A percentile compares a stretch with the other conserved stretches of the same genome.
Conservation (phyloP, 2,329 filamentous ascomycete genomes). For the Xylariales sp. region DNA sequence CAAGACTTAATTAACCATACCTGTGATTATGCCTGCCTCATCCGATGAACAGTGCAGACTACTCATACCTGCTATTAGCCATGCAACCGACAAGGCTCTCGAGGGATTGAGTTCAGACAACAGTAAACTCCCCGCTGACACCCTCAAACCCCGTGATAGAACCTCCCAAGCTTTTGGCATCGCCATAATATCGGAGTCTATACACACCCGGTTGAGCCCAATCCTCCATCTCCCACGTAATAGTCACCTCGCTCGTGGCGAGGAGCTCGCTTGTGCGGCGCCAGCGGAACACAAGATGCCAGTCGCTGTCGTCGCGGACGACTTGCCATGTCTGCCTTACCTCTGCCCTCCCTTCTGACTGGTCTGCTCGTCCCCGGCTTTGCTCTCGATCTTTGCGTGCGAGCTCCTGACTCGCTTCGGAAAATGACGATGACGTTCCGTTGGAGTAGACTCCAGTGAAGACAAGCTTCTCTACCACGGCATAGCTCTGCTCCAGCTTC, state of each 20-base stretch:
- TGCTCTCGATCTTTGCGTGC: not conserved
- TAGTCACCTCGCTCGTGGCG: slow-evolving; percentile 69
- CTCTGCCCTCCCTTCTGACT: no score
- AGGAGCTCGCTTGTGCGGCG: slow-evolving; percentile 63
- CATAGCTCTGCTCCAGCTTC: slow-evolving; percentile 70
- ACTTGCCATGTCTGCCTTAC: slow-evolving; percentile 53
- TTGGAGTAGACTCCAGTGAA: slow-evolving; percentile 14
- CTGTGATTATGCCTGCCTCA: no score
- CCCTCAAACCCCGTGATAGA: slow-evolving; percentile 66
- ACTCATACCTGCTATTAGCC: no score
- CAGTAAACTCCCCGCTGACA: slow-evolving; percentile 48
- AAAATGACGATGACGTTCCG: slow-evolving; percentile 10
- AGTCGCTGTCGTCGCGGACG: slow-evolving; percentile 74
- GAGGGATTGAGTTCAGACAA: no score
- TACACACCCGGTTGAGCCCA: slow-evolving; percentile 60
- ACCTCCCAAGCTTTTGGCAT: slow-evolving; percentile 63
- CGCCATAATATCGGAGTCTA: slow-evolving; percentile 75
- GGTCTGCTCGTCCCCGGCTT: not conserved
- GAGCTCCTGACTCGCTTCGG: slow-evolving; percentile 5
- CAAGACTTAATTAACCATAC: no score
- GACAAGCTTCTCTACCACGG: slow-evolving; percentile 63
- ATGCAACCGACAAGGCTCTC: no score
- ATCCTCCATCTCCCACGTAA: slow-evolving; percentile 72
- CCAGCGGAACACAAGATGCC: slow-evolving; percentile 79
- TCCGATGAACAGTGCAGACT: no score